Percentiles rank a stretch among this genome's conserved stretches.
These are phyloP conservation scores for Populus trichocarpa DNA, from an alignment of 441 rosid genomes.

Conservation along the genomic window DNA sequence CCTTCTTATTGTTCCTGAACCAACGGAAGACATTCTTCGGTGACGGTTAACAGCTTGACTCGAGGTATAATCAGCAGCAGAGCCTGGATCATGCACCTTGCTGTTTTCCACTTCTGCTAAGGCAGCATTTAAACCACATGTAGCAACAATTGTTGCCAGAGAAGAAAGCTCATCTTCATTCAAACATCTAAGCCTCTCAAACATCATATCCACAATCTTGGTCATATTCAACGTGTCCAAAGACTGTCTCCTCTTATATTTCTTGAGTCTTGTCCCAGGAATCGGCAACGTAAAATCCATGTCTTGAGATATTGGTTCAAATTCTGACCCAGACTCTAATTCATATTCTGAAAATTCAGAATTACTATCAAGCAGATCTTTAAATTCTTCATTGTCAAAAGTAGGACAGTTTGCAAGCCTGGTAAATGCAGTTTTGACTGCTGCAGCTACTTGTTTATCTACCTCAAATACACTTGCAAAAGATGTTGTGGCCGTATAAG, in stretches of 20 bases:
- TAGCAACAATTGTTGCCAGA: constrained; percentile 84
- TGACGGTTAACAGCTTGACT: constrained; percentile 24
- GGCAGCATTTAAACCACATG: constrained; percentile 87
- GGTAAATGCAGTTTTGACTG: constrained; percentile 71
- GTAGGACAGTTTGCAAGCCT: constrained; percentile 58
- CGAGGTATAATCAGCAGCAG: constrained; percentile 18
- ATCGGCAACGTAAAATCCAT: constrained; percentile 24
- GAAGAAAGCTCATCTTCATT: constrained; percentile 90
- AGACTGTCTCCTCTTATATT: constrained; percentile 61
- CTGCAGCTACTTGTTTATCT: constrained; percentile 88
- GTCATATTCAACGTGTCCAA: constrained; percentile 45
- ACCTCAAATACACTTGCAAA: constrained; percentile 90
- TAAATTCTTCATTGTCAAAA: constrained; percentile 63
- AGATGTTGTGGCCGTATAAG: constrained; percentile 76
- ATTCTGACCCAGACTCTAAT: constrained; percentile 55
- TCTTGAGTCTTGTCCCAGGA: constrained; percentile 38
- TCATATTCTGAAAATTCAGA: constrained; percentile 51
- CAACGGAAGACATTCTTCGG: constrained; percentile 40
- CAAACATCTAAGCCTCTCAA: constrained; percentile 75
- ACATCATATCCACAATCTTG: constrained; percentile 71
- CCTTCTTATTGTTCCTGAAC: constrained; percentile 27
- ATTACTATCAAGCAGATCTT: constrained; percentile 45
- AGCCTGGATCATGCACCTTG: constrained; percentile 30
- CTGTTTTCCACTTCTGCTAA: constrained; percentile 58
- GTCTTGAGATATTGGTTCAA: constrained; percentile 28